These are phyloP conservation scores for Fusarium tjaetaba DNA, from an alignment of 2,329 filamentous ascomycete species.

Conservation along the genomic window DNA sequence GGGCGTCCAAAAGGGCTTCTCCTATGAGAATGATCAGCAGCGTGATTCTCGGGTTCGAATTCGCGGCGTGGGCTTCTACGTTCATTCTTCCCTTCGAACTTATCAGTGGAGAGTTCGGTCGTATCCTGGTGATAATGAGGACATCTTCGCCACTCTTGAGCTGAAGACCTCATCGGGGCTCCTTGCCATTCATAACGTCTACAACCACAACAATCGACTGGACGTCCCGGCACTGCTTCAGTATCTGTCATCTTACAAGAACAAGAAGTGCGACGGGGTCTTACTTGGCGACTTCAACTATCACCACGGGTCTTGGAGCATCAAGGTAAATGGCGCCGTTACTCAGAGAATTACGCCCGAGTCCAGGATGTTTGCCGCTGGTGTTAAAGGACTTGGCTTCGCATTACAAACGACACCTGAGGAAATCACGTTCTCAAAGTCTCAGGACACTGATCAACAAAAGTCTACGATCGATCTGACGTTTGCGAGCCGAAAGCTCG, in stretches of 20 bases:
- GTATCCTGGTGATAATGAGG: neutral
- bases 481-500: neutral
- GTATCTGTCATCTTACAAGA: neutral
- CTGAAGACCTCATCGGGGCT: neutral
- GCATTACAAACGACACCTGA: neutral
- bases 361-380: neutral
- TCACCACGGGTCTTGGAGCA: neutral
- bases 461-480: neutral
- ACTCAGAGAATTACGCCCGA: neutral
- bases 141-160: neutral
- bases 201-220: neutral
- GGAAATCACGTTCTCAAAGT: neutral
- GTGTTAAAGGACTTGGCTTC: neutral
- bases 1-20: neutral
- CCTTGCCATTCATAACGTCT: neutral
- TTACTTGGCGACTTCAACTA: neutral
- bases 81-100: neutral
- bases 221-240: neutral
- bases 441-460: neutral
- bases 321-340: neutral
- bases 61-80: neutral
- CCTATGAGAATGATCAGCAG: neutral
- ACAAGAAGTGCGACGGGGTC: neutral
- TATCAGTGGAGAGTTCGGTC: neutral
- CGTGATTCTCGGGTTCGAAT: neutral